Evolutionary conservation across 2,329 filamentous ascomycete genomes (phyloP).

Genomic region (Lecanicillium sp.): DNA sequence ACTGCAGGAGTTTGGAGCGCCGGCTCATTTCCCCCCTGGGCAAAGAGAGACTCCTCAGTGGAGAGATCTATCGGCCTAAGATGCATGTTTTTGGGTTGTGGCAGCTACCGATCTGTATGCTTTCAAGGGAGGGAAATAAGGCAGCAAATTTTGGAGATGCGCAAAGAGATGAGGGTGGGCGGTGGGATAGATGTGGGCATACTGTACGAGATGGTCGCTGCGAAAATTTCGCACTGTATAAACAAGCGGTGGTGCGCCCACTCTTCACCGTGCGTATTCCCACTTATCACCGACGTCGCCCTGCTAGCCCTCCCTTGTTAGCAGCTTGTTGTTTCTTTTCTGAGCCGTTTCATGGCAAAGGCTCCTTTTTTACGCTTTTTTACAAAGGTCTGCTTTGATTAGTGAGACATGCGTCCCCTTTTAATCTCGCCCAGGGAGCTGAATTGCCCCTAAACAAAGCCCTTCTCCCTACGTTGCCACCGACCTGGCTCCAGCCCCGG

Average conservation of each 20-base stretch:
- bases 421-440: constrained; percentile 1
- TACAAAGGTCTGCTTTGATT: neutral
- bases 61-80: constrained; percentile 6
- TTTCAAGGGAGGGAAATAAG: constrained; percentile 5
- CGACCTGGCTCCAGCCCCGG: too few relatives aligned
- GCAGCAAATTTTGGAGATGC: constrained; percentile 5
- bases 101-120: constrained; percentile 3
- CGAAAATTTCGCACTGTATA: neutral
- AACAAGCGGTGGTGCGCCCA: neutral
- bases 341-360: too few relatives aligned
- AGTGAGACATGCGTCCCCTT: constrained; percentile 6
- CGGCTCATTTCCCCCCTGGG: constrained; percentile 2
- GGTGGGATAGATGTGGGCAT: constrained; percentile 3
- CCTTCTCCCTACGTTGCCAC: too few relatives aligned
- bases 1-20: neutral
- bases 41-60: constrained; percentile 5
- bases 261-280: constrained; percentile 4
- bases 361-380: too few relatives aligned
- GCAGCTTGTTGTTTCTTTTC: too few relatives aligned
- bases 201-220: neutral
- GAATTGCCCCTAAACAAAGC: too few relatives aligned
- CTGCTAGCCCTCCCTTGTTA: neutral
- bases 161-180: neutral
- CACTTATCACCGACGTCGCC: neutral
- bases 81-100: constrained; percentile 3